Evolutionary conservation across 768 basidiomycete species (phyloP).

Genomic region (Lactarius hengduanensis): DNA sequence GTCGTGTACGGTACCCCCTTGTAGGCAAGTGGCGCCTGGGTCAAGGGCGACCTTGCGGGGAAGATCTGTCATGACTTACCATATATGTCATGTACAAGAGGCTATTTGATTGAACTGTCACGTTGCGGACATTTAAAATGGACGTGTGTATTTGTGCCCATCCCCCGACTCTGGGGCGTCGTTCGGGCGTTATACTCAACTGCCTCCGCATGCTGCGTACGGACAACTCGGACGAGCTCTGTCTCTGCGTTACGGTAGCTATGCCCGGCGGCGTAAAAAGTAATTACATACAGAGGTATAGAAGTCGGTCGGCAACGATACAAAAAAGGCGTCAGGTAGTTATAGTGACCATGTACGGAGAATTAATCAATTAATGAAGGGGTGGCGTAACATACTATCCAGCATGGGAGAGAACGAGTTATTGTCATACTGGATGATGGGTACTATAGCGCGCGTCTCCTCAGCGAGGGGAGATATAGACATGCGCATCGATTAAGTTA

Average conservation of each 20-base stretch:
- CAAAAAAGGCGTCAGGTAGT: conserved; percentile 23
- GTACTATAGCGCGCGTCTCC: conserved; percentile 8
- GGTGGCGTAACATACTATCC: conserved; percentile 1
- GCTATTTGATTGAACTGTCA: conserved; percentile 3
- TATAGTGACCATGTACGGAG: conserved; percentile 20
- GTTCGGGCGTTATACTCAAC: background rate
- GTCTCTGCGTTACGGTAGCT: conserved; percentile 11
- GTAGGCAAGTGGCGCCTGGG: background rate
- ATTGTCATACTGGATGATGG: background rate
- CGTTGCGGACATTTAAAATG: background rate
- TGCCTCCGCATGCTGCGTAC: background rate
- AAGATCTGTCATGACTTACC: conserved; percentile 10
- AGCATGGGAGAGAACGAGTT: conserved; percentile 1
- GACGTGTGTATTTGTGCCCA: background rate
- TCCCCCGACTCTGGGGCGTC: background rate
- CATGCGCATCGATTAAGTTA: conserved; percentile 12
- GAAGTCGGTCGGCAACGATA: conserved; percentile 21
- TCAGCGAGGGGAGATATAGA: background rate
- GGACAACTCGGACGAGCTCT: background rate
- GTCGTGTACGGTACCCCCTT: background rate
- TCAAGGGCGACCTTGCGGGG: conserved; percentile 10
- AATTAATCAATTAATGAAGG: conserved; percentile 14
- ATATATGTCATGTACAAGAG: conserved; percentile 1
- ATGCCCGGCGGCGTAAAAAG: background rate
- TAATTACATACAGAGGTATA: conserved; percentile 15